A percentile compares a stretch with the other conserved stretches of the same genome.
These are phyloP conservation scores for Pulveroboletus sp. DNA, from an alignment of 768 basidiomycete species.

Conservation along the genomic window DNA sequence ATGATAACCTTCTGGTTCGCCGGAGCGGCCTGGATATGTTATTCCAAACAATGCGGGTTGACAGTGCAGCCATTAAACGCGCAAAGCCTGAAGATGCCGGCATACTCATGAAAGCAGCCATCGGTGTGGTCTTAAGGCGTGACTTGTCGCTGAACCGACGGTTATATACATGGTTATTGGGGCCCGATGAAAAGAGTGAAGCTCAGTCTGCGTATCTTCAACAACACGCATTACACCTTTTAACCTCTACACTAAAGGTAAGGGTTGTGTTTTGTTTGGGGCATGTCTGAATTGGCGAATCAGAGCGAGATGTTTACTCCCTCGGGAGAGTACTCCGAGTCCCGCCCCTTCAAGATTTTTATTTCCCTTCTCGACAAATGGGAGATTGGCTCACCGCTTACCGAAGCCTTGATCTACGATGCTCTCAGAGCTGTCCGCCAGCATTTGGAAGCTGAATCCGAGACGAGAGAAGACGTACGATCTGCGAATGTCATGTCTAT, in stretches of 20 bases:
- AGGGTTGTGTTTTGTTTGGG: slow-evolving; percentile 3
- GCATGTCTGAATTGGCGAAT: slow-evolving; percentile 11
- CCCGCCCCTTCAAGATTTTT: slow-evolving; percentile 93
- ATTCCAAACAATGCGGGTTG: slow-evolving; percentile 68
- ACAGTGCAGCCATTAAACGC: slow-evolving; percentile 66
- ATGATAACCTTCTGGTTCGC: slow-evolving; percentile 89
- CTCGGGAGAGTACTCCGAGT: slow-evolving; percentile 70
- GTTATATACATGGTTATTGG: slow-evolving; percentile 90
- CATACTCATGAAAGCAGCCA: slow-evolving; percentile 84
- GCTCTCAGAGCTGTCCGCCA: slow-evolving; percentile 70
- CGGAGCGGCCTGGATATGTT: slow-evolving; percentile 84
- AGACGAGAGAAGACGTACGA: slow-evolving; percentile 61
- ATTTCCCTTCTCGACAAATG: slow-evolving; percentile 94
- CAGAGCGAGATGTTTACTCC: slow-evolving; percentile 78
- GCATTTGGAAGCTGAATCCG: slow-evolving; percentile 49
- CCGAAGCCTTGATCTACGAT: slow-evolving; percentile 76
- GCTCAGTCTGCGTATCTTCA: slow-evolving; percentile 70
- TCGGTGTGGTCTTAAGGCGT: slow-evolving; percentile 84
- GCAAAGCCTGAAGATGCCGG: slow-evolving; percentile 71
- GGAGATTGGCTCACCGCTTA: slow-evolving; percentile 86
- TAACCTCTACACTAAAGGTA: slow-evolving; percentile 70
- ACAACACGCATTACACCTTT: slow-evolving; percentile 66
- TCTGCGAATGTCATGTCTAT: background rate
- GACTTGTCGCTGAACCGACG: slow-evolving; percentile 93
- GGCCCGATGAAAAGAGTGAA: slow-evolving; percentile 76